phyloP scores from a whole-genome alignment of 2,329 filamentous ascomycete genomes.

The Furcasterigmium furcatum region DNA sequence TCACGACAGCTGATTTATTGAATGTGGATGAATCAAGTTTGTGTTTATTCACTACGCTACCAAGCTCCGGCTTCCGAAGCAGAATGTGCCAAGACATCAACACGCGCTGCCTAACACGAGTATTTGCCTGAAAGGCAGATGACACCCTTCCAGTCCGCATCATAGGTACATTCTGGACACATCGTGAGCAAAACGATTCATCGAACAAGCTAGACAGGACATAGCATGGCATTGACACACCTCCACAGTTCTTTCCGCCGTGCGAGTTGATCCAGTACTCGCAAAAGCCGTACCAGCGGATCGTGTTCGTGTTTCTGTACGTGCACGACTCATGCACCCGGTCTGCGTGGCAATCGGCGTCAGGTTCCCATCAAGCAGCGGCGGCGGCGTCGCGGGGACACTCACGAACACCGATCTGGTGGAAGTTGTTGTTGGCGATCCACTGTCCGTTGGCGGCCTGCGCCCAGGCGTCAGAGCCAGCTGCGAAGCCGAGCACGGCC shows the following conservation, averaged over 20 bases:
- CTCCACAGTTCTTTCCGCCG: background rate
- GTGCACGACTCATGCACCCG: constrained; percentile 6
- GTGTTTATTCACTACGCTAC: too few relatives aligned
- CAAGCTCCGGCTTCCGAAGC: too few relatives aligned
- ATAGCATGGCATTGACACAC: too few relatives aligned
- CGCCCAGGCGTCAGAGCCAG: constrained; percentile 3
- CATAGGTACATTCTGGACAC: too few relatives aligned
- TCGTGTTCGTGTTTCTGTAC: constrained; percentile 1
- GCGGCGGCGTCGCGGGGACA: background rate
- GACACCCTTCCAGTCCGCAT: too few relatives aligned
- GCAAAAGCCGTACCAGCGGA: background rate
- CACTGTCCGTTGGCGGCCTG: constrained; percentile 2
- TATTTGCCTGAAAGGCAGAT: too few relatives aligned
- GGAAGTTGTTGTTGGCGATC: constrained; percentile 3
- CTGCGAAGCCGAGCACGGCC: constrained; percentile 1
- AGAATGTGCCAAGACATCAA: too few relatives aligned
- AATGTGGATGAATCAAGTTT: too few relatives aligned
- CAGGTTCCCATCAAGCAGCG: background rate
- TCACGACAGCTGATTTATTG: too few relatives aligned
- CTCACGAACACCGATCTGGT: constrained; percentile 1
- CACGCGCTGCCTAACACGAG: too few relatives aligned
- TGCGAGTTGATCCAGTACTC: constrained; percentile 4
- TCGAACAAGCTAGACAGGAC: too few relatives aligned
- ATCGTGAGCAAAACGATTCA: too few relatives aligned
- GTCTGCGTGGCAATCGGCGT: background rate